Base-by-base conservation (phyloP, 306 rosid species). In the Crotalaria pallida region DNA sequence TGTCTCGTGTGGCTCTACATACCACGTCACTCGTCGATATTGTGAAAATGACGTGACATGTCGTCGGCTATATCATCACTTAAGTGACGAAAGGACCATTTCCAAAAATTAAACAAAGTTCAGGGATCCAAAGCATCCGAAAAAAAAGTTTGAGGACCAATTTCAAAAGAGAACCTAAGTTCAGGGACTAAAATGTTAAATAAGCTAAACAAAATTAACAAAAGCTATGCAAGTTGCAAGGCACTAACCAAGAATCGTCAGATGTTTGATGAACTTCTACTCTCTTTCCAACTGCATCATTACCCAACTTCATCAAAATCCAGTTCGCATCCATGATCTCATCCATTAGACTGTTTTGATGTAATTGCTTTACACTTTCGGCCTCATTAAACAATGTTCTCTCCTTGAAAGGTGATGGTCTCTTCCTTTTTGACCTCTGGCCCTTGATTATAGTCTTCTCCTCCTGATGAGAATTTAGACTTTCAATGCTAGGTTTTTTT, bases 291-390 rank as follows among this genome's bases (percentile, higher is more conserved):
- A 91, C 65, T 56, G 99, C 97, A 75, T 94, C 99, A 80, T 74
- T 91, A 31, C 99, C 99, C 85, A 91, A 79, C 79, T 89, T 94
- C 85, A 87, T 85, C 79, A 94, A 80, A 53, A 94, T 94, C 99
- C 97, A 93, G 79, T 85, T 94, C 71, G 96, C 97, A 65, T 87
- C 98, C 94, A 94, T 79, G 75, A 86, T 90, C 87, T 88, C 98
- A 34, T 94, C 89, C 89, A 87, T 80, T 56, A 78, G 36, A 82
- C 67, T 82, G 45, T 81, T 92, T 77, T 80, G 83, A 58, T 75
- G 83, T 10, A 84, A 82, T 49, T 79, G 86, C 49, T 80, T 52
- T 41, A 29, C 80, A 58, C 80, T 84, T 61, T 77, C 89, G 55
- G 67, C 84, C 58, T 80, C 94, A 44, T 79, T 83, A 63, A 79